Conservation (phyloP, 139 green algal species). For the Monoraphidium neglectum region DNA sequence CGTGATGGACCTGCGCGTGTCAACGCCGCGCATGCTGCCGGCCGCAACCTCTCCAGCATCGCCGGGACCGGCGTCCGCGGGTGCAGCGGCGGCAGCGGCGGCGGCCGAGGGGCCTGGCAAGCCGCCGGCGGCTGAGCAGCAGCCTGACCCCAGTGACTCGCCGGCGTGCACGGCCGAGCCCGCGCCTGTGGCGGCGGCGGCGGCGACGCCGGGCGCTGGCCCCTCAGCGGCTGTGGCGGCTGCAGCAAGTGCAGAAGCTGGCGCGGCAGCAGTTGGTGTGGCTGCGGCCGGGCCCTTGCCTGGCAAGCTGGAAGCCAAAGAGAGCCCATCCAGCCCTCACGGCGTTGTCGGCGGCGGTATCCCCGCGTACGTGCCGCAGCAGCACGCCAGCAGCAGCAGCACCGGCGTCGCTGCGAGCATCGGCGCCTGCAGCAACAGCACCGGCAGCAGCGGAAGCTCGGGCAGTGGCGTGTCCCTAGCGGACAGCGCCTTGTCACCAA, state of each 20-base stretch:
- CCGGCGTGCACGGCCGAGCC: too few species aligned
- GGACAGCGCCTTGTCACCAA: not conserved
- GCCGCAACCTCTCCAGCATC: not conserved
- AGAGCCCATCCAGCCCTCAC: too few species aligned
- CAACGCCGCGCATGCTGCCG: not conserved
- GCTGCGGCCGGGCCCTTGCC: too few species aligned
- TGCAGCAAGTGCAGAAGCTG: constrained; percentile 6
- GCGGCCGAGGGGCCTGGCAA: constrained; percentile 19
- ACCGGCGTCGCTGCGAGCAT: not conserved
- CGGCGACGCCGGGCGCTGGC: too few species aligned
- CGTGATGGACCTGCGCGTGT: not conserved
- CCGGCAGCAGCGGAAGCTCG: not conserved
- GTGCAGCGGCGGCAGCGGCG: constrained; percentile 23
- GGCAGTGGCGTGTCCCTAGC: not conserved
- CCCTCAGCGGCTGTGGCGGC: too few species aligned
- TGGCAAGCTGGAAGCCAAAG: too few species aligned
- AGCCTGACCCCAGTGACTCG: too few species aligned
- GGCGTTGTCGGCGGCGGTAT: too few species aligned
- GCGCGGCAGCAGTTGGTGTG: not conserved
- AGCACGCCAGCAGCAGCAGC: not conserved
- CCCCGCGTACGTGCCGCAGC: too few species aligned
- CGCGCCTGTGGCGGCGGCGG: too few species aligned
- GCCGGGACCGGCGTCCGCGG: not conserved
- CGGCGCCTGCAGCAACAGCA: not conserved
- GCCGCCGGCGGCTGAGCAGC: too few species aligned